These are phyloP conservation scores for Kazachstania africana DNA, from an alignment of 805 yeast species.

Conservation along the genomic window DNA sequence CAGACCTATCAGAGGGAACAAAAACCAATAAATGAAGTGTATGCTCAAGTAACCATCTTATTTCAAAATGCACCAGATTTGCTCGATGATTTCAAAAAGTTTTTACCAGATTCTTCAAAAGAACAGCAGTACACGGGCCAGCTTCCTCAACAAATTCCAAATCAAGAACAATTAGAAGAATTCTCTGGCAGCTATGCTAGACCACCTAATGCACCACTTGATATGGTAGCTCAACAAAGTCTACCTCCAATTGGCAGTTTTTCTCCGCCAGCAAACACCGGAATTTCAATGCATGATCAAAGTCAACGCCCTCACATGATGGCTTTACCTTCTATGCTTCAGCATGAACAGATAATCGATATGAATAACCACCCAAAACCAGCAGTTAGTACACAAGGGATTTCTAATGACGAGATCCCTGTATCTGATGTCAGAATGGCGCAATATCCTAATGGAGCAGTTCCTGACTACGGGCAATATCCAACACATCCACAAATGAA, in stretches of 20 bases:
- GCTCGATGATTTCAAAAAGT: slow-evolving; percentile 87
- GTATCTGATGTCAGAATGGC: slow-evolving; percentile 25
- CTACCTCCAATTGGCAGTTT: slow-evolving; percentile 29
- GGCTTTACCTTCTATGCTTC: slow-evolving; percentile 19
- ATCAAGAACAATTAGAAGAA: slow-evolving; percentile 5
- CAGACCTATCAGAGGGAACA: slow-evolving; percentile 96
- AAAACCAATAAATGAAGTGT: slow-evolving; percentile 89
- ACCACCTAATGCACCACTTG: not conserved
- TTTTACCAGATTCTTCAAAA: slow-evolving; percentile 61
- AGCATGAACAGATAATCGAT: slow-evolving; percentile 11
- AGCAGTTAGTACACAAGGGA: slow-evolving; percentile 8
- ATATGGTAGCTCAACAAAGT: slow-evolving; percentile 9
- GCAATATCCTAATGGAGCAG: not conserved
- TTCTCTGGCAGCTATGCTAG: slow-evolving; percentile 2
- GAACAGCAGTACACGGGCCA: slow-evolving; percentile 18
- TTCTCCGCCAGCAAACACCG: slow-evolving; percentile 28
- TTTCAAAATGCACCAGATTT: slow-evolving; percentile 92
- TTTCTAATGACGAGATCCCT: slow-evolving; percentile 23
- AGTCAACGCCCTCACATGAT: slow-evolving; percentile 10
- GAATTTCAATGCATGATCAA: slow-evolving; percentile 10
- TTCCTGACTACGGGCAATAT: no score
- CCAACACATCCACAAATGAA: no score
- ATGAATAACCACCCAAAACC: slow-evolving; percentile 7
- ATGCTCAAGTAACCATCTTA: slow-evolving; percentile 78
- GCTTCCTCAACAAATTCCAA: slow-evolving; percentile 13